A percentile compares a stretch with the other conserved stretches of the same genome.
These are phyloP conservation scores for Vanrija sp. DNA, from an alignment of 1,284 basidiomycete genomes.

Conservation along the genomic window DNA sequence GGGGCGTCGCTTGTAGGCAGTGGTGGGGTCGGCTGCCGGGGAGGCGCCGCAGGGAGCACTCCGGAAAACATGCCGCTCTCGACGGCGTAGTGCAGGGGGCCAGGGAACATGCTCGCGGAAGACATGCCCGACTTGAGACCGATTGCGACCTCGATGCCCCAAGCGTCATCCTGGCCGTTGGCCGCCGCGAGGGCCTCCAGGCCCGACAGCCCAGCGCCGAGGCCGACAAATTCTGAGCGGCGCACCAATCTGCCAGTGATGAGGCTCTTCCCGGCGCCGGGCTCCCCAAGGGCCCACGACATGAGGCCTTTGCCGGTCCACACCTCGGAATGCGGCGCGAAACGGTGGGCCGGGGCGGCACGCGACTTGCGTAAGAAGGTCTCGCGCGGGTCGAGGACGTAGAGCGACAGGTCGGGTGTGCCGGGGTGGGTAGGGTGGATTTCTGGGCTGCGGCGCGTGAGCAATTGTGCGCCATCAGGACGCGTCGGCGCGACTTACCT, in stretches of 20 bases:
- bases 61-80: conserved; percentile 5
- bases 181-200: conserved; percentile 33
- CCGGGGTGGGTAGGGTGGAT: conserved; percentile 29
- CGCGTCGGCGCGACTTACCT: conserved; percentile 26
- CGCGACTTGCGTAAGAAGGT: conserved; percentile 37
- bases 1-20: conserved; percentile 2
- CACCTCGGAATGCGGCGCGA: conserved; percentile 23
- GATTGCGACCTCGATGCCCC: conserved; percentile 43
- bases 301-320: conserved; percentile 46
- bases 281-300: conserved; percentile 40
- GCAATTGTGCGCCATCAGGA: background rate
- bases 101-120: conserved; percentile 1
- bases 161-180: conserved; percentile 15
- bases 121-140: conserved; percentile 26
- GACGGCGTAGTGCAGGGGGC: conserved; percentile 13
- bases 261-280: conserved; percentile 40
- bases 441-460: conserved; percentile 33
- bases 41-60: background rate
- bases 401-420: conserved; percentile 39
- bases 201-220: conserved; percentile 15
- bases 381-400: conserved; percentile 45
- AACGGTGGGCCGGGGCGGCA: conserved; percentile 9
- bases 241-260: conserved; percentile 39
- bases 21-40: conserved; percentile 1
- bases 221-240: conserved; percentile 4